Percentiles rank a stretch among this genome's conserved stretches.
Conservation (phyloP, 257 asterid species). For the Verbascum thapsus region DNA sequence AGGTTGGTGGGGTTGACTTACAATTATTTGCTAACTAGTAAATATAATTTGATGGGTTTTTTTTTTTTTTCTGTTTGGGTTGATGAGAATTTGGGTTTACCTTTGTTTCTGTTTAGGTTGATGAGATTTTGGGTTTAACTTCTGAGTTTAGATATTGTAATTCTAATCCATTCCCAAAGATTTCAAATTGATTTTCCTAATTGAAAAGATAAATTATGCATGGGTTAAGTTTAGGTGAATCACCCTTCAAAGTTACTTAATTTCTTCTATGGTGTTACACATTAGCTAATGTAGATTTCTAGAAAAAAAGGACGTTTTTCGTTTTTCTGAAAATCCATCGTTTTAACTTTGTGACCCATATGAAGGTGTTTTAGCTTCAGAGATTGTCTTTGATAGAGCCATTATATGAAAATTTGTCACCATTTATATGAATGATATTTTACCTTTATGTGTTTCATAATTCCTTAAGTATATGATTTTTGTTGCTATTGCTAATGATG, state of each 20-base stretch:
- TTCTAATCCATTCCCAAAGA: too few species aligned
- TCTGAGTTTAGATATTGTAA: too few species aligned
- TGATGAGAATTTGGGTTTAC: conserved; percentile 29
- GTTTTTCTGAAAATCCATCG: not conserved
- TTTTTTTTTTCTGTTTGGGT: not conserved
- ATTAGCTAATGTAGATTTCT: conserved; percentile 19
- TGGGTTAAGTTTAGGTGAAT: conserved; percentile 10
- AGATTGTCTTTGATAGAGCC: not conserved
- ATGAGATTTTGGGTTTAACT: conserved; percentile 8
- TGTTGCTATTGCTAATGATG: not conserved
- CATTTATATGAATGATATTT: not conserved
- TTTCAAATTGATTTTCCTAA: not conserved
- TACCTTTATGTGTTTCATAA: not conserved
- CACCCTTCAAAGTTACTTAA: not conserved
- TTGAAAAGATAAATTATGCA: not conserved
- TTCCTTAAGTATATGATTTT: not conserved
- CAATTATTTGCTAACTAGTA: conserved; percentile 28
- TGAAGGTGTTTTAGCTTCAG: conserved; percentile 1
- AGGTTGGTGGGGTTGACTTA: conserved; percentile 80
- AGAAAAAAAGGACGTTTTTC: not conserved
- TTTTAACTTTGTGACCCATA: not conserved
- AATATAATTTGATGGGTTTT: conserved; percentile 29
- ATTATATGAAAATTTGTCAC: not conserved
- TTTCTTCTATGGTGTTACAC: conserved; percentile 10
- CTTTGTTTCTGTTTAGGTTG: not conserved